Conservation (phyloP, 2,329 filamentous ascomycete genomes). For the Thermoascus crustaceus region DNA sequence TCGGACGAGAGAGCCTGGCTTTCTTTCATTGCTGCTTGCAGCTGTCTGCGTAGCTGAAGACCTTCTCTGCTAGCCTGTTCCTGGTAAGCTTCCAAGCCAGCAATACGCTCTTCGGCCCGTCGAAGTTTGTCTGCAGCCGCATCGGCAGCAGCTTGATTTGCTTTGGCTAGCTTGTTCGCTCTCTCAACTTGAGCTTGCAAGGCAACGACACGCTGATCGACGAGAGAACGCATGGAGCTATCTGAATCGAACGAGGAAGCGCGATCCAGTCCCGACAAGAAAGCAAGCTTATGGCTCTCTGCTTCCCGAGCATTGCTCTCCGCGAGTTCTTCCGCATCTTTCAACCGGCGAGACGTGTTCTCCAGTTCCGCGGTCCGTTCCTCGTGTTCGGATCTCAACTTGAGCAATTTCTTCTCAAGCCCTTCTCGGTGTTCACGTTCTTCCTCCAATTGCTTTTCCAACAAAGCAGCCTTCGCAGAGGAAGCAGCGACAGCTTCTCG, state of each 20-base stretch:
- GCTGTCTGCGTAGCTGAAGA: constrained; percentile 77
- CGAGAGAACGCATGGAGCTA: constrained; percentile 26
- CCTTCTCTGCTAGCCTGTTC: constrained; percentile 94
- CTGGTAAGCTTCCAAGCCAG: constrained; percentile 91
- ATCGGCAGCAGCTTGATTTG: constrained; percentile 85
- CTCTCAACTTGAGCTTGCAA: constrained; percentile 72
- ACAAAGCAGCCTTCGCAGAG: constrained; percentile 62
- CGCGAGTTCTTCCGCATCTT: constrained; percentile 78
- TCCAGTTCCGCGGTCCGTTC: constrained; percentile 70
- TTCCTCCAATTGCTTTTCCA: constrained; percentile 71
- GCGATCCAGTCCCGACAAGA: constrained; percentile 74
- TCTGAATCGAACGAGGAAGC: constrained; percentile 43
- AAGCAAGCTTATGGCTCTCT: constrained; percentile 70
- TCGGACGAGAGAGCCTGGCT: constrained; percentile 71
- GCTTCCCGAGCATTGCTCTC: constrained; percentile 85
- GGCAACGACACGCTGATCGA: constrained; percentile 54
- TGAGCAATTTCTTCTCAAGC: constrained; percentile 66
- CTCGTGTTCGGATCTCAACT: constrained; percentile 77
- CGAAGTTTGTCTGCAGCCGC: constrained; percentile 79
- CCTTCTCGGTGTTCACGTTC: constrained; percentile 68
- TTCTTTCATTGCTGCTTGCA: constrained; percentile 77
- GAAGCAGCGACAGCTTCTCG: constrained; percentile 72
- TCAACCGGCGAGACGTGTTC: constrained; percentile 61
- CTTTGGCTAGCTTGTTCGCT: constrained; percentile 72
- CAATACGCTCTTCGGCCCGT: constrained; percentile 90